phyloP scores from a whole-genome alignment of 306 rosid genomes.

The Quercus aquifolioides region DNA sequence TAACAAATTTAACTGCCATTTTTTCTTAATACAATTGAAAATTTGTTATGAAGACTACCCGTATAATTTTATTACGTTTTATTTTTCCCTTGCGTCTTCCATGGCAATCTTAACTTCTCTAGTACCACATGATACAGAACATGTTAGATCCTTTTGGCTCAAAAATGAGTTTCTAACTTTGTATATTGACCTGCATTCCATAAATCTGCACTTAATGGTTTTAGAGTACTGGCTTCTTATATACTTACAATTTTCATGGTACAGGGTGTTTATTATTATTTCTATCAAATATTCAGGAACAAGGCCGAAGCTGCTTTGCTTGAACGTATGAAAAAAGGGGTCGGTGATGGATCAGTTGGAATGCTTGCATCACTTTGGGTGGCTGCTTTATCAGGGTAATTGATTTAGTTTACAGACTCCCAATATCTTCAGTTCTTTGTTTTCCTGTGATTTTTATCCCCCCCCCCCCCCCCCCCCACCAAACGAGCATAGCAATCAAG shows the following conservation, averaged over 20 bases:
- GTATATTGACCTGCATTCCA: not conserved
- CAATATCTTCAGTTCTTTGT: not conserved
- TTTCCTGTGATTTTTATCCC: not conserved
- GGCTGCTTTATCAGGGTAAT: slow-evolving; percentile 91
- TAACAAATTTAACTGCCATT: not conserved
- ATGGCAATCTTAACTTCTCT: not conserved
- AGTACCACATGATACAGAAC: not conserved
- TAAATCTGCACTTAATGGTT: not conserved
- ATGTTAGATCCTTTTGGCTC: not conserved
- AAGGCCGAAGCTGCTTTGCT: slow-evolving; percentile 74
- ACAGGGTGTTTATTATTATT: slow-evolving; percentile 99
- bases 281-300: slow-evolving; percentile 99
- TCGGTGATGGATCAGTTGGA: slow-evolving; percentile 94
- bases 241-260: slow-evolving; percentile 43
- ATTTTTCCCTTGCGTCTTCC: not conserved
- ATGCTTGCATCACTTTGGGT: slow-evolving; percentile 82
- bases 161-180: not conserved
- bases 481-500: not conserved
- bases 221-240: slow-evolving; percentile 29
- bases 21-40: not conserved
- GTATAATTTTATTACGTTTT: too few species aligned
- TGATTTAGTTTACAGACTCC: not conserved
- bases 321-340: slow-evolving; percentile 51
- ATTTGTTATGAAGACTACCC: not conserved
- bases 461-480: too few species aligned